These are phyloP conservation scores for Dactylonectria estremocensis DNA, from an alignment of 2,329 filamentous ascomycete genomes.

Conservation along the genomic window DNA sequence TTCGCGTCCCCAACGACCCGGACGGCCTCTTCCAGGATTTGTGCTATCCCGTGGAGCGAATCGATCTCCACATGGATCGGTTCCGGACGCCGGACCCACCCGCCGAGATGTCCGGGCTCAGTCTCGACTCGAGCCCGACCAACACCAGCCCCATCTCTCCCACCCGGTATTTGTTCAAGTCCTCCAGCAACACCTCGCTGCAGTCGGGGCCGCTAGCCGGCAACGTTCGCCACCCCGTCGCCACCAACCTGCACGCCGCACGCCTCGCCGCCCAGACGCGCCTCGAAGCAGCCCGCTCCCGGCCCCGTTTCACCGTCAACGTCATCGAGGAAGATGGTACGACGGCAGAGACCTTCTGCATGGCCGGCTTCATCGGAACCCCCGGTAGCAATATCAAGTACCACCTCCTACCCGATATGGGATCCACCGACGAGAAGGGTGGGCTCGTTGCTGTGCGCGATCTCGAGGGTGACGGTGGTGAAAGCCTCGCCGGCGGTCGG, in stretches of 20 bases:
- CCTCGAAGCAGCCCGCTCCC: conserved; percentile 70
- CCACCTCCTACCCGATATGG: conserved; percentile 70
- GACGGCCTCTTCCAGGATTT: conserved; percentile 79
- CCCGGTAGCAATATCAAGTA: conserved; percentile 74
- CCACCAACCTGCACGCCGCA: conserved; percentile 65
- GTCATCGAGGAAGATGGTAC: conserved; percentile 69
- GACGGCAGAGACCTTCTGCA: conserved; percentile 65
- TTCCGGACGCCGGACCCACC: conserved; percentile 52
- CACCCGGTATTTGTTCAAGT: conserved; percentile 50
- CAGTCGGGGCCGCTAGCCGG: conserved; percentile 41
- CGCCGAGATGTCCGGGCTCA: conserved; percentile 35
- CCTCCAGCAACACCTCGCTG: conserved; percentile 55
- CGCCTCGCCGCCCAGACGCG: conserved; percentile 77
- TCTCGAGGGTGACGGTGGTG: conserved; percentile 64
- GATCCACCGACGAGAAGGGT: conserved; percentile 69
- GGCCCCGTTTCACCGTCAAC: conserved; percentile 71
- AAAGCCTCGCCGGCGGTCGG: conserved; percentile 56
- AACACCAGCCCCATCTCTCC: conserved; percentile 46
- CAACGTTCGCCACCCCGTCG: conserved; percentile 46
- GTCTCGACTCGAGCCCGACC: conserved; percentile 39
- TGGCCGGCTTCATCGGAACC: conserved; percentile 75
- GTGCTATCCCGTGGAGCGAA: conserved; percentile 73
- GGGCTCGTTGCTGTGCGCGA: conserved; percentile 69
- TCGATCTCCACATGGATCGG: conserved; percentile 67
- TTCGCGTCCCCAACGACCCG: conserved; percentile 79